Base-by-base conservation (phyloP, 2,329 filamentous ascomycete species). In the Neopestalotiopsis clavispora region DNA sequence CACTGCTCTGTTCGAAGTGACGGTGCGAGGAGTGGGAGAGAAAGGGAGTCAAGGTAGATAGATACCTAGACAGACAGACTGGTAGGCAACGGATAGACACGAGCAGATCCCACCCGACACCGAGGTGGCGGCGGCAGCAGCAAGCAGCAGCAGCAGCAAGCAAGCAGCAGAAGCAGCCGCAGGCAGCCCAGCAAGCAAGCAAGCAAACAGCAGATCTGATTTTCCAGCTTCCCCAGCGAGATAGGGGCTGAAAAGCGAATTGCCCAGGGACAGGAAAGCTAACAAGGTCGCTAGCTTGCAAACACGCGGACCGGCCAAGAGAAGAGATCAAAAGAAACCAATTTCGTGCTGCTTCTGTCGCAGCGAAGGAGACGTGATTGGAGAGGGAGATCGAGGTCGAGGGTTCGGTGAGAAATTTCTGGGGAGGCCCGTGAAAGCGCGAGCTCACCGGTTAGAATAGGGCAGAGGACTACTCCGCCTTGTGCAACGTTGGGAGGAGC, bases 271-370 rank as follows among this genome's bases (percentile, higher is more conserved):
- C n/a, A 20, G 45, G n/a, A 52, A 52, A 9, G 45, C 17, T n/a
- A n/a, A 52, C n/a, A 9, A 20, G 45, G 45, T 52, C 23, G 65
- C 65, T 49, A 67, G 58, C 66, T 56, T 63, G 66, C 45, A 63
- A 56, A 34, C 62, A 67, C 52, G 66, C 66, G 66, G 66, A 52
- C 58, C 62, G 62, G 66, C 58, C 66, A 67, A 42, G 57, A 67
- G 66, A 58, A 38, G 59, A 63, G 38, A 34, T 63, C 38, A 57
- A 62, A 57, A 63, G 66, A 56, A 66, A 61, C 49, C 42, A 61
- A 56, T 20, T 52, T 49, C 34, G 28, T 60, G 40, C 57, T 67
- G 66, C 66, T 63, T 20, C 42, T 42, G 52, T 67, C 56, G 52
- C 52, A 12, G 56, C 56, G 4, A 59, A 45, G 13, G n/a, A n/a